A percentile compares a stretch with the other conserved stretches of the same genome.
Evolutionary conservation across 805 yeast species (phyloP).

Genomic region (Clavispora vitiphila): DNA sequence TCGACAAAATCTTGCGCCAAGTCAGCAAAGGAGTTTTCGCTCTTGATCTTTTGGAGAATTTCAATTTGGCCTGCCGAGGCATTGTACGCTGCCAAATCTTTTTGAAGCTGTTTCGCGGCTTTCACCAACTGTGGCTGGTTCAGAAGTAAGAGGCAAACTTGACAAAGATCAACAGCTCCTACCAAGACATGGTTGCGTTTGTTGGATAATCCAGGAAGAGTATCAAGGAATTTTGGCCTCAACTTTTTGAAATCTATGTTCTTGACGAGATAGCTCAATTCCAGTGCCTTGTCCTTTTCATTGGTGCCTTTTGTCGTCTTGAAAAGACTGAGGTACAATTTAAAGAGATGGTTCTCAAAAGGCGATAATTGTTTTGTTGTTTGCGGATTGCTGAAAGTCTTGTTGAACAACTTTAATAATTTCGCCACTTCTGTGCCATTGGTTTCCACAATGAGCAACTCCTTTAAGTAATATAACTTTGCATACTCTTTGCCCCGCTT

Average conservation of each 20-base stretch:
- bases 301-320: slow-evolving; percentile 20
- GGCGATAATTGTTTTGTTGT: slow-evolving; percentile 9
- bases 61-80: slow-evolving; percentile 8
- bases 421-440: slow-evolving; percentile 21
- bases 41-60: slow-evolving; percentile 7
- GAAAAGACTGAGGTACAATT: slow-evolving; percentile 23
- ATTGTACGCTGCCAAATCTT: slow-evolving; percentile 7
- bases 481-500: slow-evolving; percentile 23
- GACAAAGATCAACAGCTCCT: slow-evolving; percentile 9
- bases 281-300: slow-evolving; percentile 20
- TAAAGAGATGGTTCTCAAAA: slow-evolving; percentile 24
- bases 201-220: slow-evolving; percentile 13
- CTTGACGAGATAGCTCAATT: slow-evolving; percentile 24
- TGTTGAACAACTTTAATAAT: slow-evolving; percentile 22
- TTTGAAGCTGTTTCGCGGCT: slow-evolving; percentile 7
- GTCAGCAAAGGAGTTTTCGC: not conserved
- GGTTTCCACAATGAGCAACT: slow-evolving; percentile 34
- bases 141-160: slow-evolving; percentile 9
- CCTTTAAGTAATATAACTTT: slow-evolving; percentile 32
- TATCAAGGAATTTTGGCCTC: slow-evolving; percentile 12
- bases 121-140: slow-evolving; percentile 5
- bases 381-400: slow-evolving; percentile 15
- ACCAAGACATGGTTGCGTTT: slow-evolving; percentile 9
- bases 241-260: slow-evolving; percentile 28
- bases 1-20: slow-evolving; percentile 3